These are phyloP conservation scores for Gymnopilus junonius DNA, from an alignment of 768 basidiomycete species.

Conservation along the genomic window DNA sequence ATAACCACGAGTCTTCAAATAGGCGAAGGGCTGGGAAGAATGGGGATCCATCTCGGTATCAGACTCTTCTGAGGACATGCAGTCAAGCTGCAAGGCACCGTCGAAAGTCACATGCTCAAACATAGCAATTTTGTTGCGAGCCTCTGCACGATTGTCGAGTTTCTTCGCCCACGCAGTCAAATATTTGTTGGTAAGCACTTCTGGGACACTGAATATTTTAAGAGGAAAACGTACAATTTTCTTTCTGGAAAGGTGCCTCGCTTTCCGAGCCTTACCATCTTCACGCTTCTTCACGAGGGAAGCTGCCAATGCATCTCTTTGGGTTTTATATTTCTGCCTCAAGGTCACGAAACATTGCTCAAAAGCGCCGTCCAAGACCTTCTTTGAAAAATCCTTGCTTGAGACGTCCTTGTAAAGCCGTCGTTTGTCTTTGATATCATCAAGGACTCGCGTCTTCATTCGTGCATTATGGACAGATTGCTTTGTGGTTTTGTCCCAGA, in stretches of 20 bases:
- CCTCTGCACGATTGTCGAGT: constrained; percentile 65
- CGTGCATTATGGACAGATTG: constrained; percentile 75
- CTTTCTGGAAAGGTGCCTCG: constrained; percentile 62
- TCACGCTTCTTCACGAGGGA: constrained; percentile 53
- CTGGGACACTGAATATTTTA: constrained; percentile 7
- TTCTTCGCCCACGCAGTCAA: constrained; percentile 50
- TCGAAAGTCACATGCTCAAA: constrained; percentile 73
- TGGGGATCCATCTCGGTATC: constrained; percentile 47
- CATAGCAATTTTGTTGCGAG: constrained; percentile 52
- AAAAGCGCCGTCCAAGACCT: constrained; percentile 62
- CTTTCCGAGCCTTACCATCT: constrained; percentile 62
- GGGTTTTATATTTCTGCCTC: constrained; percentile 67
- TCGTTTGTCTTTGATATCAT: constrained; percentile 61
- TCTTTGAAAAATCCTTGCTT: constrained; percentile 68
- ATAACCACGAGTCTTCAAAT: constrained; percentile 60
- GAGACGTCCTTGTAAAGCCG: constrained; percentile 64
- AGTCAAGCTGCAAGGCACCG: constrained; percentile 71
- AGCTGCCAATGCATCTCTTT: constrained; percentile 54
- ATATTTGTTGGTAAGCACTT: constrained; percentile 12
- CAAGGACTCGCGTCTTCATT: constrained; percentile 69
- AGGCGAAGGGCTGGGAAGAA: constrained; percentile 31
- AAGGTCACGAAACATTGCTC: constrained; percentile 75
- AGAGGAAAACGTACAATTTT: constrained; percentile 54
- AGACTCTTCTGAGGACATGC: constrained; percentile 85
- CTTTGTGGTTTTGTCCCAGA: constrained; percentile 79